Evolutionary conservation across 345 rosid species (phyloP), one percentile per base, ranked within the genome.

Genomic region (Ceriops tagal): DNA sequence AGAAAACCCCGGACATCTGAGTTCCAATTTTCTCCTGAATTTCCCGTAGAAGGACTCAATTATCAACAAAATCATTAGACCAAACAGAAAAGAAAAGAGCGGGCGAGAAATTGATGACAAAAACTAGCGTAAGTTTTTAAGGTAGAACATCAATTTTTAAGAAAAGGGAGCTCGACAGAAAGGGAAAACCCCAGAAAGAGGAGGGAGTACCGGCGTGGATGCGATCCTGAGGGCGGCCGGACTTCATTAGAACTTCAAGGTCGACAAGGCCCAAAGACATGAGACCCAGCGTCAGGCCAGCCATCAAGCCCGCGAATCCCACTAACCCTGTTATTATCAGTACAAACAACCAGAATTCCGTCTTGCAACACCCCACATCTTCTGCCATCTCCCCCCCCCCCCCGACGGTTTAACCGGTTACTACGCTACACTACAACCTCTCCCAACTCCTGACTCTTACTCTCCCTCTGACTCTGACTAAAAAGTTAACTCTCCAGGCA

Each of bases 191-290:
- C 32, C 15, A 4, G 9, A 68, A 49, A 63, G 55, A 62, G 15
- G 39, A 43, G 31, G 46, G 11, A 26, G 60, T 69, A 93, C 98
- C 82, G 27, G 98, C 97, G 64, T 87, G 82, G 76, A 79, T 73
- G 53, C 97, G 93, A 76, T 91, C 97, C 74, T 83, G 90, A 76
- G 96, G 96, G 65, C 85, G 96, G 28, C 96, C 98, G 68, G 96
- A 83, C 81, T 83, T 91, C 73, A 86, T 91, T 79, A 91, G 97
- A 74, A 93, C 97, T 76, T 93, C 97, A 43, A 91, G 96, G 86
- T 91, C 97, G 79, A 93, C 97, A 59, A 93, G 89, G 39, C 89
- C 96, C 4, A 91, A 82, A 62, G 98, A 93, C 97, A 93, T 91
- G 81, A 93, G 96, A 58, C 96, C 98, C 0, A 91, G 89, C 0